Evolutionary conservation across 2,329 filamentous ascomycete genomes (phyloP).

Genomic region (Diaporthe humulicola): DNA sequence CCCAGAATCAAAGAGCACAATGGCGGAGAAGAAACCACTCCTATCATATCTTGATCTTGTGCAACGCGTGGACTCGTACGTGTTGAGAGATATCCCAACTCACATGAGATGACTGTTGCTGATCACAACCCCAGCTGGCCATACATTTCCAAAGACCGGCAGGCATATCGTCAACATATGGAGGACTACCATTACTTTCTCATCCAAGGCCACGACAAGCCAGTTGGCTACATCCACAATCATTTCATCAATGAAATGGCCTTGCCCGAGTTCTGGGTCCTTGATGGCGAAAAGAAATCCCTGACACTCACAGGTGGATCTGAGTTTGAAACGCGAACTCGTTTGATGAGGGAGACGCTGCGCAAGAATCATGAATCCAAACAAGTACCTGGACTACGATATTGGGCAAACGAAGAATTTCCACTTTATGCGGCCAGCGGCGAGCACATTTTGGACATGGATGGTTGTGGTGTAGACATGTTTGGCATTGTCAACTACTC

Average conservation of each 20-base stretch:
- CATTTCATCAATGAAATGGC: neutral
- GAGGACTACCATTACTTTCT: neutral
- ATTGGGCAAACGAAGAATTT: neutral
- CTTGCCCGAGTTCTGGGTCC: neutral
- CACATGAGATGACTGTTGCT: no score
- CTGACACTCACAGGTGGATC: neutral
- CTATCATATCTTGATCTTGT: no score
- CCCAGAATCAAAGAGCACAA: no score
- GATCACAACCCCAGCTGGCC: constrained; percentile 6
- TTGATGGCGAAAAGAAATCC: neutral
- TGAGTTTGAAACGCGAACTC: neutral
- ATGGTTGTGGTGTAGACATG: neutral
- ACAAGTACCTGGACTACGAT: neutral
- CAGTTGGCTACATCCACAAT: neutral
- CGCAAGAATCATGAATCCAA: neutral
- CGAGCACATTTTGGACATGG: neutral
- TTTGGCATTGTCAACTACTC: constrained; percentile 7
- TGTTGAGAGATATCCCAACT: no score
- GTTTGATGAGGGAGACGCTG: neutral
- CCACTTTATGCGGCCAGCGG: neutral
- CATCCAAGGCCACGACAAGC: neutral
- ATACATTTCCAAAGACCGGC: neutral
- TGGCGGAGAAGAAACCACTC: no score
- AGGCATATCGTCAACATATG: neutral
- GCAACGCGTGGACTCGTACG: no score